phyloP scores from a whole-genome alignment of 2,329 filamentous ascomycete genomes.

The Penicillium sp. region DNA sequence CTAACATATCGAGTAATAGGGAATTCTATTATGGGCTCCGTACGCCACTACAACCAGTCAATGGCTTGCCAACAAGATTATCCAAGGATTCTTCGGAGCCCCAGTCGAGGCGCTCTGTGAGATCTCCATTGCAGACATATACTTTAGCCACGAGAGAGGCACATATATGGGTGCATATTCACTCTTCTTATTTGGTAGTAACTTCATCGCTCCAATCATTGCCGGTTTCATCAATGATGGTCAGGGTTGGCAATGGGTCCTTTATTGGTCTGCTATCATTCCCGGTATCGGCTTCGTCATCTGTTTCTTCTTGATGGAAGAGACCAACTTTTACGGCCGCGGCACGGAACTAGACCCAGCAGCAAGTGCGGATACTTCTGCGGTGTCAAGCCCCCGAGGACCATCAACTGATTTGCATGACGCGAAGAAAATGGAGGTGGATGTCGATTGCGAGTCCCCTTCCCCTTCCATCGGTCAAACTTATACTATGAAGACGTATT shows the following conservation, averaged over 20 bases:
- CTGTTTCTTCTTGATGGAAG: conserved; percentile 43
- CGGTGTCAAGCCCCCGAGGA: neutral
- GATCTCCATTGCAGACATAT: conserved; percentile 44
- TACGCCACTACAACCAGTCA: neutral
- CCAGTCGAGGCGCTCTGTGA: conserved; percentile 49
- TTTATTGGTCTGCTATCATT: conserved; percentile 54
- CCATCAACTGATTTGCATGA: neutral
- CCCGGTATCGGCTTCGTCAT: conserved; percentile 29
- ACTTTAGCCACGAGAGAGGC: conserved; percentile 45
- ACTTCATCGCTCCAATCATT: conserved; percentile 44
- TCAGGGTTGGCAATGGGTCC: conserved; percentile 49
- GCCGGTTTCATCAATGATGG: conserved; percentile 48
- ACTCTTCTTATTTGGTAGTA: conserved; percentile 43
- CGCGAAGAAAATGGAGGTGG: neutral
- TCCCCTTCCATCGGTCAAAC: neutral
- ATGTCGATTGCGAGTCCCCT: neutral
- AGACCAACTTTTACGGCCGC: conserved; percentile 2
- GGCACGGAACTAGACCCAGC: neutral
- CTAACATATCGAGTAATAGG: neutral
- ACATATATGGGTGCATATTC: conserved; percentile 43
- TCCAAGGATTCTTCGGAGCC: conserved; percentile 29
- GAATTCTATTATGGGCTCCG: neutral
- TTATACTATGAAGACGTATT: conserved; percentile 12
- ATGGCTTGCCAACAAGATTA: neutral
- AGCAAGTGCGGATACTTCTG: neutral